These are phyloP conservation scores for Sugiyamaella qingdaonensis DNA, from an alignment of 805 yeast genomes.

Conservation along the genomic window DNA sequence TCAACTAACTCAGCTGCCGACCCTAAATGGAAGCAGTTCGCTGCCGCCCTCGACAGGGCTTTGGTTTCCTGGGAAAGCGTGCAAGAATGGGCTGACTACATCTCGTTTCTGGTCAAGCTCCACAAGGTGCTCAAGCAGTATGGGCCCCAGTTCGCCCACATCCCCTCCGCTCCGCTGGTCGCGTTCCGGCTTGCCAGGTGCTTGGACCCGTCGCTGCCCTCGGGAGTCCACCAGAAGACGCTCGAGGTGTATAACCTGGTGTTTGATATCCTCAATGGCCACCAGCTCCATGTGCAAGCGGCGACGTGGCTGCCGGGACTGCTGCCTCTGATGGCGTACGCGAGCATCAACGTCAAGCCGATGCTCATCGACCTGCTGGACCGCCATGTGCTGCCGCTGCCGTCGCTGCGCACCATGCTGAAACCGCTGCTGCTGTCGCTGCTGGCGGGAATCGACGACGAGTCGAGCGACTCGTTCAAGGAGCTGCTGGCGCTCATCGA, in stretches of 20 bases:
- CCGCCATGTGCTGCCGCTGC: constrained; percentile 48
- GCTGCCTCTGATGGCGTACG: constrained; percentile 83
- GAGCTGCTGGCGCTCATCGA: constrained; percentile 59
- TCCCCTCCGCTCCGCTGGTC: constrained; percentile 63
- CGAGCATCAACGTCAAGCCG: constrained; percentile 84
- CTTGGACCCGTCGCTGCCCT: constrained; percentile 74
- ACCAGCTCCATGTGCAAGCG: constrained; percentile 51
- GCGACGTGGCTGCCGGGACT: constrained; percentile 87
- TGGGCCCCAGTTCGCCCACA: constrained; percentile 33
- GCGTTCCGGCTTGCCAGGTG: constrained; percentile 75
- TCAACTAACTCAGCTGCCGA: constrained; percentile 20
- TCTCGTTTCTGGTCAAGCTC: constrained; percentile 77
- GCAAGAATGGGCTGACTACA: constrained; percentile 98
- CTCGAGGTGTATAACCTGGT: constrained; percentile 69
- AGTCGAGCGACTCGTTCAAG: constrained; percentile 74
- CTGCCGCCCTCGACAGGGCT: constrained; percentile 66
- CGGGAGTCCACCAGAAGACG: constrained; percentile 93
- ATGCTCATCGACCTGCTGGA: constrained; percentile 61
- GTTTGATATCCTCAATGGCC: constrained; percentile 58
- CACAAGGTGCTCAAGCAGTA: constrained; percentile 61
- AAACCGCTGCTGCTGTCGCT: constrained; percentile 71
- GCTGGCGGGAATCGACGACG: constrained; percentile 89
- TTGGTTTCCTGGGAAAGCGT: constrained; percentile 72
- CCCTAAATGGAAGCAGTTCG: constrained; percentile 66
- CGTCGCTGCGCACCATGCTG: constrained; percentile 53